Base-by-base conservation (phyloP, 2,329 filamentous ascomycete genomes). In the Lecanoromycetidae sp. region DNA sequence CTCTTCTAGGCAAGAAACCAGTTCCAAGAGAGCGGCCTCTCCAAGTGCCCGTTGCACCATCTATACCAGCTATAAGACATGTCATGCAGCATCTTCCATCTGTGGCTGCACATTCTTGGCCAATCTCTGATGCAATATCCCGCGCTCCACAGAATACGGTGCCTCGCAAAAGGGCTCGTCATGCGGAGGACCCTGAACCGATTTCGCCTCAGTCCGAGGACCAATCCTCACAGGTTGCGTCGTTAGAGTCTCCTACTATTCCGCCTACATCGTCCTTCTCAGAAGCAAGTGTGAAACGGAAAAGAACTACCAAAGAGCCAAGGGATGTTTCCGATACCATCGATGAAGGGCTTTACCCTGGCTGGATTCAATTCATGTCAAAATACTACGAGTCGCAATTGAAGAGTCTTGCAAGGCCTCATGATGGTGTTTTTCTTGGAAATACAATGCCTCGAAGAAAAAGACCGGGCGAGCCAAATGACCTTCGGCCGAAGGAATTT, bases 381-480 rank as follows among this genome's bases (percentile, higher is more conserved):
- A 44, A 49, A 25, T 25, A 43, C 33, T 53, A 51, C 33, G n/a
- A 46, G n/a, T 12, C 46, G 26, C 48, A 53, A 36, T 19, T 51
- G 13, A 29, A 29, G 2, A 29, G 32, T 13, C 46, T 53, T 6
- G 5, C 22, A n/a, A 37, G 44, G 17, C 35, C 44, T 12, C 15
- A 41, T 27, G 27, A 32, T 12, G 44, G 44, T 9, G 25, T 48
- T 15, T 51, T 46, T 15, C 23, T 44, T 7, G 51, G 44, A 17
- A 36, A 48, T 10, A 44, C 41, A n/a, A 35, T 15, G 6, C 42
- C 25, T 3, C 35, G 46, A 17, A 27, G 41, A 19, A 48, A 42
- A 9, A 52, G 41, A 27, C 39, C 22, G 6, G 33, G 44, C 32
- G 44, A 48, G 15, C 49, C 45, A 34, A n/a, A 19, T 32, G 35